These are phyloP conservation scores for Schizochytrium sp. DNA, from an alignment of 108 stramenopile species.

Conservation along the genomic window DNA sequence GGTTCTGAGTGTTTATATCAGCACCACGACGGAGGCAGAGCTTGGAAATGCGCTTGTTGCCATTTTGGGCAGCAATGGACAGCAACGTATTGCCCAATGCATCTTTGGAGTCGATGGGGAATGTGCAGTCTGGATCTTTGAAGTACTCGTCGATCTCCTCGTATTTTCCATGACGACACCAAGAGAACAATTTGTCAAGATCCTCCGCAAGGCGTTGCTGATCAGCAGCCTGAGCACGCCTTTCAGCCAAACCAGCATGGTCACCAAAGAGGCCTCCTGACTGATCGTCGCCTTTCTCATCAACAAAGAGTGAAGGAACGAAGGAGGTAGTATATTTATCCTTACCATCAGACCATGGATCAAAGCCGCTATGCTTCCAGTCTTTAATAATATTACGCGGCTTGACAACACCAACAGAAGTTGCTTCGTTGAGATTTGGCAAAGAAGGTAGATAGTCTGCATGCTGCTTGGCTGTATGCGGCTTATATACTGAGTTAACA, in stretches of 20 bases:
- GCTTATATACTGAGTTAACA: slow-evolving; percentile 66
- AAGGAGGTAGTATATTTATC: slow-evolving; percentile 77
- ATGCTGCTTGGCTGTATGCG: slow-evolving; percentile 70
- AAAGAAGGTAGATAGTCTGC: slow-evolving; percentile 80
- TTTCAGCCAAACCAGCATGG: slow-evolving; percentile 69
- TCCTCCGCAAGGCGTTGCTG: slow-evolving; percentile 69
- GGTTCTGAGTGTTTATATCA: slow-evolving; percentile 82
- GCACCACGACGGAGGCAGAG: slow-evolving; percentile 83
- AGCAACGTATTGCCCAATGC: slow-evolving; percentile 84
- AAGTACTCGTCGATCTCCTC: slow-evolving; percentile 76
- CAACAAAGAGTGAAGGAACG: slow-evolving; percentile 77
- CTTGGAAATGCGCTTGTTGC: slow-evolving; percentile 84
- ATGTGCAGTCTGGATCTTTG: slow-evolving; percentile 70
- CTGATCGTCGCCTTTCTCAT: slow-evolving; percentile 73
- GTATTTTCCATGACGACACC: slow-evolving; percentile 79
- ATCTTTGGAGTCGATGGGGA: slow-evolving; percentile 75
- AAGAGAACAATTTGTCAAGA: slow-evolving; percentile 77
- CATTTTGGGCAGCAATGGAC: slow-evolving; percentile 84
- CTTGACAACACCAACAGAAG: slow-evolving; percentile 76
- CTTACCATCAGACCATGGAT: slow-evolving; percentile 80
- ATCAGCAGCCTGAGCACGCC: slow-evolving; percentile 67
- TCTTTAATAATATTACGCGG: slow-evolving; percentile 76
- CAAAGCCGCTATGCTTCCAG: slow-evolving; percentile 77
- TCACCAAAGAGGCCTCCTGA: slow-evolving; percentile 66
- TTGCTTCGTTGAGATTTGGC: slow-evolving; percentile 78